Evolutionary conservation across 176 grass and related monocot species (phyloP), one percentile per base, ranked within the genome.

Genomic region (Eleusine coracana): DNA sequence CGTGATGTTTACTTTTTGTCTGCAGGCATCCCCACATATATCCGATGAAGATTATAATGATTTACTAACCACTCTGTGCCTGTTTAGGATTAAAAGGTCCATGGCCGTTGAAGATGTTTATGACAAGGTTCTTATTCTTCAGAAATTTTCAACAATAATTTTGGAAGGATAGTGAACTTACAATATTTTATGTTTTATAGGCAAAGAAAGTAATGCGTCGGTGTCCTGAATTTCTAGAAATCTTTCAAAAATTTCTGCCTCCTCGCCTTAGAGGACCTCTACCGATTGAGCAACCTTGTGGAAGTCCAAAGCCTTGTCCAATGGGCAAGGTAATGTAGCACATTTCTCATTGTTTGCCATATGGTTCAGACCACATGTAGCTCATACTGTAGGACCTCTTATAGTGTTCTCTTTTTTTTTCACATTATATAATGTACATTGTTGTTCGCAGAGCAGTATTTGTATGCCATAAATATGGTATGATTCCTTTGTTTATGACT

Each of bases 241-340:
- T 65, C 10, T 89, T 89, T 18, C 7, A 44, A 72, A 58, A 4
- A 17, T 85, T 28, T 77, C 10, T 85, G 36, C 36, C 80, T 73
- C 13, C 3, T 78, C 2, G 25, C 56, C 66, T 48, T 45, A 36
- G 7, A 41, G 44, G 7, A 9, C 17, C 29, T 73, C n/a, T 42
- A 72, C 20, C 1, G 13, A 54, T 58, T 38, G 70, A 86, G 36
- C 58, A 86, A 45, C 64, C 76, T 29, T 42, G 48, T 13, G 46
- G 4, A 68, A 86, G 70, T 80, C 77, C 48, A 27, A 80, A 66
- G 36, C n/a, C 12, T 46, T 45, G 54, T 66, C 45, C 21, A 62
- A 68, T 5, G 17, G 11, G 1, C 67, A 66, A 86, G 76, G 68
- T 79, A 79, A 14, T 65, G 2, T 31, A 63, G 18, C 17, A 3